Conservation (phyloP, 2,329 filamentous ascomycete species). For the Fusarium sp. region DNA sequence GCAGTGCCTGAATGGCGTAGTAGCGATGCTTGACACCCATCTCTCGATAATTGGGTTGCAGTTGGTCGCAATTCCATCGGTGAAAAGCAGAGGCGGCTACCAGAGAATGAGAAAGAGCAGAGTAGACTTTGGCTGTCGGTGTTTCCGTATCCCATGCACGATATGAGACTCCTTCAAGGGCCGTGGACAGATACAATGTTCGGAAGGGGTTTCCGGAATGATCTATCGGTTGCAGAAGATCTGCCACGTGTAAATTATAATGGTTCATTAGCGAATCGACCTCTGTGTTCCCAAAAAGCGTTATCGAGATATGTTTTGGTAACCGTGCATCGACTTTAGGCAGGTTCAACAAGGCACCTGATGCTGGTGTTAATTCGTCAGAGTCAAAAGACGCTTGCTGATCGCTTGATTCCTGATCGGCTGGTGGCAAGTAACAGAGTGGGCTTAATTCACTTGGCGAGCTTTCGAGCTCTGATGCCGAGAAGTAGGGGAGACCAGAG, state of each 20-base stretch:
- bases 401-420: neutral
- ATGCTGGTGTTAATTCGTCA: neutral
- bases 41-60: neutral
- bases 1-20: neutral
- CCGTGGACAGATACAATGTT: conserved; percentile 17
- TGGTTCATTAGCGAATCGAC: conserved; percentile 14
- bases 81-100: neutral
- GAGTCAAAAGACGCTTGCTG: neutral
- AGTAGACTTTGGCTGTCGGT: conserved; percentile 11
- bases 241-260: conserved; percentile 20
- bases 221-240: conserved; percentile 20
- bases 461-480: neutral
- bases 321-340: neutral
- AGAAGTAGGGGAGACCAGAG: neutral
- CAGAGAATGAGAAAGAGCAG: conserved; percentile 17
- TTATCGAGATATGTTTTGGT: neutral
- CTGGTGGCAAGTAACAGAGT: too few relatives aligned
- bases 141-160: neutral
- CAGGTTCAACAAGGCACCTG: neutral
- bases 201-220: conserved; percentile 21
- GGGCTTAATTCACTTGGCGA: neutral
- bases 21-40: neutral
- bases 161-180: conserved; percentile 5
- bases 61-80: neutral
- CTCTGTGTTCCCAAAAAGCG: neutral